phyloP scores from a whole-genome alignment of 192 early-diverging fungal species.

The Backusella morwellensis region DNA sequence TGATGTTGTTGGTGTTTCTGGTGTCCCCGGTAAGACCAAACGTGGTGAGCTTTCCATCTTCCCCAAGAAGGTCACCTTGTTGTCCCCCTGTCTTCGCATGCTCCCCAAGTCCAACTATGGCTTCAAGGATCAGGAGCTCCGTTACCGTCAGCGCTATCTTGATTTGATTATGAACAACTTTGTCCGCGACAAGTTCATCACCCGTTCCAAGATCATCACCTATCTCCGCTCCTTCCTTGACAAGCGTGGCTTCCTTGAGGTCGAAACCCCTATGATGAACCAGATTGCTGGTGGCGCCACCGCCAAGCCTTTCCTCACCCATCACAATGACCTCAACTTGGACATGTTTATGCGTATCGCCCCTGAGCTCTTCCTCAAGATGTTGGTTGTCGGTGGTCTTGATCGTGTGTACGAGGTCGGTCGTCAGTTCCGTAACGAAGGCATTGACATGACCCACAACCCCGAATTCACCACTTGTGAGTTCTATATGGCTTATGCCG shows the following conservation, averaged over 20 bases:
- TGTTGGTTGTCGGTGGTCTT: constrained; percentile 96
- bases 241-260: constrained; percentile 93
- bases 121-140: constrained; percentile 95
- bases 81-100: constrained; percentile 94
- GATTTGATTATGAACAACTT: constrained; percentile 99
- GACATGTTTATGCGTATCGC: constrained; percentile 99
- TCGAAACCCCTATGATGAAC: constrained; percentile 99
- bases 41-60: constrained; percentile 95
- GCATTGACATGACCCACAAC: constrained; percentile 98
- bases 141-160: constrained; percentile 97
- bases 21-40: constrained; percentile 91
- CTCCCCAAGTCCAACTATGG: constrained; percentile 94
- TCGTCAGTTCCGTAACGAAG: constrained; percentile 98
- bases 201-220: constrained; percentile 91
- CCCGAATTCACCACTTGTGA: constrained; percentile 99
- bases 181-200: constrained; percentile 93
- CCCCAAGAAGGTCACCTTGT: constrained; percentile 80
- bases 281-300: constrained; percentile 97
- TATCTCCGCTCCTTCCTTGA: constrained; percentile 96
- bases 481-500: constrained; percentile 99
- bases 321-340: constrained; percentile 99
- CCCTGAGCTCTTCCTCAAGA: constrained; percentile 97
- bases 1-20: constrained; percentile 93
- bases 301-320: constrained; percentile 99
- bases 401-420: constrained; percentile 99